phyloP scores from a whole-genome alignment of 495 filamentous ascomycete genomes.

The Pseudomonodictys pantanalensis region DNA sequence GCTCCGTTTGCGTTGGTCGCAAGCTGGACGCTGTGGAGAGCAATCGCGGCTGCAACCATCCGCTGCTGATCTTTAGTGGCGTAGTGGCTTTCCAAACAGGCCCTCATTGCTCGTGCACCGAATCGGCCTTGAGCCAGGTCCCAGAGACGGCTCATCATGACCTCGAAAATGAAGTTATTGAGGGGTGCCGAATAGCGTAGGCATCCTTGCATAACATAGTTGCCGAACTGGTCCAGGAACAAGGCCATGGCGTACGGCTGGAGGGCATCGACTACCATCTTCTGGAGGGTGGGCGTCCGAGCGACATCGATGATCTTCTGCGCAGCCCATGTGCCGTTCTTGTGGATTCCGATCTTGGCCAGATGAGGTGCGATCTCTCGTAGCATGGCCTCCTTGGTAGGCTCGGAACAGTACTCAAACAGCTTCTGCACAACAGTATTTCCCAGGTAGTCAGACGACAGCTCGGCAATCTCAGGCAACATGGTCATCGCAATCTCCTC shows the following conservation, averaged over 20 bases:
- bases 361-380: constrained; percentile 82
- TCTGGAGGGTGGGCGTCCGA: constrained; percentile 78
- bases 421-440: constrained; percentile 99
- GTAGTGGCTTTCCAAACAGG: constrained; percentile 94
- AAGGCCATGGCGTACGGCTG: constrained; percentile 81
- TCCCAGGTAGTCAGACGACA: constrained; percentile 91
- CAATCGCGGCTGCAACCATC: constrained; percentile 90
- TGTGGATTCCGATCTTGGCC: constrained; percentile 95
- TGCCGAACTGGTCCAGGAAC: constrained; percentile 96
- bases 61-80: constrained; percentile 92
- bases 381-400: constrained; percentile 88
- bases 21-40: constrained; percentile 91
- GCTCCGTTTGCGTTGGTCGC: constrained; percentile 96
- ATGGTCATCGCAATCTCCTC: constrained; percentile 88
- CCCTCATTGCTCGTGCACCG: constrained; percentile 92
- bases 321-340: constrained; percentile 98
- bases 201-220: constrained; percentile 96
- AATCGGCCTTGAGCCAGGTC: constrained; percentile 90
- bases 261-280: constrained; percentile 76
- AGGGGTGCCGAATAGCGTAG: constrained; percentile 82
- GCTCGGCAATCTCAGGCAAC: constrained; percentile 93
- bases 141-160: constrained; percentile 94
- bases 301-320: constrained; percentile 99
- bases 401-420: constrained; percentile 92
- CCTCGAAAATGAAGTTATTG: constrained; percentile 97